A percentile compares a stretch with the other conserved stretches of the same genome.
These are phyloP conservation scores for Pezicula radicicola DNA, from an alignment of 2,329 filamentous ascomycete species.

Conservation along the genomic window DNA sequence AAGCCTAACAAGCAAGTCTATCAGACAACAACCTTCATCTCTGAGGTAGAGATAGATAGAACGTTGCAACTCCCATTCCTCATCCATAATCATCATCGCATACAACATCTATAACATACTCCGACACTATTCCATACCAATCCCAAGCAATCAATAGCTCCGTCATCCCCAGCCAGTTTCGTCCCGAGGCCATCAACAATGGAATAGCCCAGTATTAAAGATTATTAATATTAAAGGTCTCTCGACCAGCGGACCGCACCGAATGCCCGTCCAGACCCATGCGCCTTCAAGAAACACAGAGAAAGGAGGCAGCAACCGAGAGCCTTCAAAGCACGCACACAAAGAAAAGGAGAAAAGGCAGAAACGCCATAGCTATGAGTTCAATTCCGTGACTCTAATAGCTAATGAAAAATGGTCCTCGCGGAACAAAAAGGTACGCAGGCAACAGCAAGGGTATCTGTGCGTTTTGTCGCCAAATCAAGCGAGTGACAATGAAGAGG, in stretches of 20 bases:
- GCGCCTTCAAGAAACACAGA: neutral
- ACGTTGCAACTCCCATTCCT: too few relatives aligned
- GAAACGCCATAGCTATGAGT: constrained; percentile 1
- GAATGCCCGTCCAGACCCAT: too few relatives aligned
- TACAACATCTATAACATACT: too few relatives aligned
- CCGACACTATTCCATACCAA: too few relatives aligned
- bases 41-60: too few relatives aligned
- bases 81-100: too few relatives aligned
- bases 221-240: neutral
- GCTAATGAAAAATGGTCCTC: neutral
- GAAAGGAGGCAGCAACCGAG: neutral
- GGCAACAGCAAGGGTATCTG: constrained; percentile 19
- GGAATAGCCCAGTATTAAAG: neutral
- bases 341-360: neutral
- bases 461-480: constrained; percentile 13
- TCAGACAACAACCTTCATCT: too few relatives aligned
- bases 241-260: too few relatives aligned
- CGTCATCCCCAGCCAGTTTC: too few relatives aligned
- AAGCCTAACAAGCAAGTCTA: too few relatives aligned
- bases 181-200: too few relatives aligned
- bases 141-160: too few relatives aligned
- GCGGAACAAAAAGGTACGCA: neutral
- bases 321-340: neutral
- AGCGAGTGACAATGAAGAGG: constrained; percentile 14
- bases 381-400: neutral